Base-by-base conservation (phyloP, 305 asterid genomes). In the Rubia peregrina region DNA sequence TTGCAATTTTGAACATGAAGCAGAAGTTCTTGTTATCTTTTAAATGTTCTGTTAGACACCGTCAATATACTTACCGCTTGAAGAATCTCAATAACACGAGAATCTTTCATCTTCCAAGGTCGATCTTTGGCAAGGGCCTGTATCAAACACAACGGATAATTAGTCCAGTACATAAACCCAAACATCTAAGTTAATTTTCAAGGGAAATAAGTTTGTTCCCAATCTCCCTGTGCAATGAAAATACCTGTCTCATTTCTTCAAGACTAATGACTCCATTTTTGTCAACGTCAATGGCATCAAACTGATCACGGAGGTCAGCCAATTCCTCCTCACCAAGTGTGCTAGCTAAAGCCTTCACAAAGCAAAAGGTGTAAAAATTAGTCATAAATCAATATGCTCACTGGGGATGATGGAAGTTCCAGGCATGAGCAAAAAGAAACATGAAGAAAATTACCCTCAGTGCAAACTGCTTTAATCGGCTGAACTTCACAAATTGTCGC, bases 191-290 rank as follows among this genome's bases (percentile, higher is more conserved):
- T 26, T 26, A 26, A 26, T 26, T 26, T 26, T 26, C 30, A 26
- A 26, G 30, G 1, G 30, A 1, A 26, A 26, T 26, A 26, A 26
- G 30, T 26, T 26, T 26, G 30, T 40, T 26, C 8, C 24, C 42
- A 12, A 1, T 17, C 7, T 43, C 16, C 48, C 22, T 9, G 33
- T 17, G 19, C 42, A 56, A 41, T 36, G 71, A 36, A 68, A 49
- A 46, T 49, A 89, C 99, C 96, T 84, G 97, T 82, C 99, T 86
- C 99, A 94, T 91, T 86, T 94, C 99, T 74, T 94, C 99, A 49
- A 94, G 98, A 78, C 92, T 94, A 75, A 94, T 91, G 81, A 82
- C 81, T 55, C 99, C 99, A 79, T 84, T 94, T 85, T 94, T 91
- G 78, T 94, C 98, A 71, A 91, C 88, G 63, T 94, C 99, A 72